Evolutionary conservation across 163 green algal species (phyloP), one percentile per base, ranked within the genome.

Genomic region (Volvox carteri): DNA sequence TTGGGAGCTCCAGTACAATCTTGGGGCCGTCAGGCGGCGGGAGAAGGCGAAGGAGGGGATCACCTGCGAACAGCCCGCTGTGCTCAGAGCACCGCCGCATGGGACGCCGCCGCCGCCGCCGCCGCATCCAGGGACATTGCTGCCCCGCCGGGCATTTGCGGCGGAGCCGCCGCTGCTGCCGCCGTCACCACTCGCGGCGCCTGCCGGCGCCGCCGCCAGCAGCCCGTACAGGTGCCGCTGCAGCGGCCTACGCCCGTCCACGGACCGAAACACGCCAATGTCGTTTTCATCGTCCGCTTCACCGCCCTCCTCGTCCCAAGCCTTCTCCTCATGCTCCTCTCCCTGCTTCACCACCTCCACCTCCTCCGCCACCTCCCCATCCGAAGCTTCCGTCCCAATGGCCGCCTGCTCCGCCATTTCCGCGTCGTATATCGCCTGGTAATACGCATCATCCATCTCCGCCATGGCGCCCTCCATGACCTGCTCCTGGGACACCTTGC

Each of bases 11-110:
- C 83, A 88, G 35, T 88, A 88, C 50, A 88, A 52, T 33, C 83
- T 46, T 0, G 83, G 68, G 44, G 83, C 68, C 2, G 5, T 25
- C 1, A 70, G 25, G 8, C 73, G 73, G 25, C 83, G 68, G 0
- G 50, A 75, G 68, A 88, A 88, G 35, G 68, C 83, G 50, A 46
- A 81, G 4, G 50, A 52, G 0, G 83, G 83, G 2, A 88, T 58
- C 12, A 88, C 83, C 37, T 88, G 81, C 19, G 81, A 80, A 46
- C 81, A 88, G 30, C 80, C 80, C n/a, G 30, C 80, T 2, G 80
- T 78, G 18, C 62, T 87, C 33, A 87, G 44, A 1, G 62, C 80
- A 8, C 33, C n/a, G 62, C 80, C 65, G 33, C 80, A 54, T 18
- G 28, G n/a, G 25, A 28, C 16, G 25, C 2, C 42, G 14, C 1